Percentiles rank a stretch among this genome's conserved stretches.
phyloP scores from a whole-genome alignment of 2,329 filamentous ascomycete species.

The Pseudogymnoascus sp. region DNA sequence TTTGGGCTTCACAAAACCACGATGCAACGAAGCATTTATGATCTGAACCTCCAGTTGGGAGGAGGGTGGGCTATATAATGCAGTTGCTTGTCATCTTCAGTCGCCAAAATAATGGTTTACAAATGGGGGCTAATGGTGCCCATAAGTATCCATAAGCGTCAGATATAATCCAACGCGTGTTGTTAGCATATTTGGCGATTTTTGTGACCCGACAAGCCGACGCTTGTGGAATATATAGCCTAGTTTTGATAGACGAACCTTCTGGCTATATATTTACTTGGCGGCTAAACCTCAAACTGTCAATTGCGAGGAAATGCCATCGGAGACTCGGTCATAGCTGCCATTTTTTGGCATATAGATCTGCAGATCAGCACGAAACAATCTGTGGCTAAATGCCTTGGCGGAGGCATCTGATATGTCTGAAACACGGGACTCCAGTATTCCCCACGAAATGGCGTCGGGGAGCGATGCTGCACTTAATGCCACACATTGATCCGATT shows the following conservation, averaged over 20 bases:
- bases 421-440: not conserved
- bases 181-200: not conserved
- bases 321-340: not conserved
- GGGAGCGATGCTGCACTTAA: not conserved
- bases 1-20: not conserved
- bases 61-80: not conserved
- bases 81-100: not conserved
- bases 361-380: not conserved
- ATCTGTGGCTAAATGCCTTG: conserved; percentile 1
- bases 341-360: not conserved
- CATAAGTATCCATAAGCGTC: too few species aligned
- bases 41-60: not conserved
- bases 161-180: not conserved
- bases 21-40: not conserved
- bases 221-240: not conserved
- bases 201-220: not conserved
- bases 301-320: not conserved
- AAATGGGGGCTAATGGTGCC: not conserved
- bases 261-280: not conserved
- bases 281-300: not conserved
- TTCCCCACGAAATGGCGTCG: not conserved
- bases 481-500: not conserved
- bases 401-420: conserved; percentile 3
- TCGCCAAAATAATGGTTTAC: not conserved
- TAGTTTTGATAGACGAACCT: not conserved